Evolutionary conservation across 2,329 filamentous ascomycete species (phyloP).

Genomic region (Colletotrichum tropicicola): DNA sequence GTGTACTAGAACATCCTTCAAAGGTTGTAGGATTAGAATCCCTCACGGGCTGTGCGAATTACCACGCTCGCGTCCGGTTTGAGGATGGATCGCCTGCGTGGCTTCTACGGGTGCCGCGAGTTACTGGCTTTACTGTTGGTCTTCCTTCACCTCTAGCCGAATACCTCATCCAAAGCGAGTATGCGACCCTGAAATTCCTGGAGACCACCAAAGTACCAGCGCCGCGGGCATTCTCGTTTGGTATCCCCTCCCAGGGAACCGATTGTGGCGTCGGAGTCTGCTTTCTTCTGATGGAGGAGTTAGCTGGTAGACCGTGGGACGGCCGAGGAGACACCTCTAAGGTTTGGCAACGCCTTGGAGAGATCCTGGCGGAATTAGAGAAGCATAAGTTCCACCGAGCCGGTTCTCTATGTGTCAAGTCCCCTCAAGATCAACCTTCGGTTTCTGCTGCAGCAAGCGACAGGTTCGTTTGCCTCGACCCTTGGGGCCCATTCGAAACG

Average conservation of each 20-base stretch:
- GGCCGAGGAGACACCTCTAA: constrained; percentile 32
- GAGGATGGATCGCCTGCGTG: constrained; percentile 33
- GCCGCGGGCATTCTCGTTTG: constrained; percentile 35
- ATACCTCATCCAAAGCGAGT: constrained; percentile 40
- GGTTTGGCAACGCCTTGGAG: constrained; percentile 36
- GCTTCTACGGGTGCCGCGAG: constrained; percentile 37
- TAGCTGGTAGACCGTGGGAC: constrained; percentile 36
- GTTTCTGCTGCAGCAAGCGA: constrained; percentile 39
- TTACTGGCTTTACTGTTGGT: constrained; percentile 31
- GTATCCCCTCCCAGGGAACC: constrained; percentile 31
- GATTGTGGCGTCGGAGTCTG: constrained; percentile 35
- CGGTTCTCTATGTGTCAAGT: constrained; percentile 34
- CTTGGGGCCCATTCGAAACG: constrained; percentile 29
- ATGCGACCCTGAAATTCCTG: constrained; percentile 41
- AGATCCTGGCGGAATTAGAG: constrained; percentile 38
- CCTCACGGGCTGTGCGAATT: constrained; percentile 37
- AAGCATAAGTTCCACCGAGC: constrained; percentile 35
- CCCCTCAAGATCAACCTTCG: constrained; percentile 11
- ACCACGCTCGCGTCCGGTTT: constrained; percentile 37
- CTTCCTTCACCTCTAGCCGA: constrained; percentile 33
- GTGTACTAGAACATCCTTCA: constrained; percentile 29
- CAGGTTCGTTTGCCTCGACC: constrained; percentile 37
- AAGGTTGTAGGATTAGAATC: constrained; percentile 23
- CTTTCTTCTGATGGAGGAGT: constrained; percentile 37
- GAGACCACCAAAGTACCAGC: constrained; percentile 37